Evolutionary conservation across 2,329 filamentous ascomycete genomes (phyloP), one percentile per base, ranked within the genome.

Genomic region (Paracorniculantispora psalliotae): DNA sequence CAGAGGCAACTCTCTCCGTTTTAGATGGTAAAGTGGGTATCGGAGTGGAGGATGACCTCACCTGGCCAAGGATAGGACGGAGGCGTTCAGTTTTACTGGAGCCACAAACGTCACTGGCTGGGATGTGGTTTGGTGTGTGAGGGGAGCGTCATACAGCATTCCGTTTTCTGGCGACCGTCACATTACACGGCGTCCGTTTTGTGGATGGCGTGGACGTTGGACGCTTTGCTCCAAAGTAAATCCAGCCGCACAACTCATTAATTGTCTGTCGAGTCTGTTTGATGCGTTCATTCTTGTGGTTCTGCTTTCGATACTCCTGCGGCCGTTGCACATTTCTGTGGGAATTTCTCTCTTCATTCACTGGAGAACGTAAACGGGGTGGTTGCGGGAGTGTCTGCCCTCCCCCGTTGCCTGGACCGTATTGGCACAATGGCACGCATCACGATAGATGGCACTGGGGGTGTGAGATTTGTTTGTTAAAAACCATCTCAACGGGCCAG

Each of bases 11-110:
- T 30, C 15, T 4, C 35, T 57, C 46, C 55, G 55, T 57, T 57
- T 44, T 44, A 57, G 37, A 57, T 57, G 46, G 46, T 50, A n/a
- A 35, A 21, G 55, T 57, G 55, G 55, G 21, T 23, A 25, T 8
- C 15, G 25, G 35, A 50, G 33, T 3, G 26, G 12, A 4, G 8
- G 33, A 44, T 57, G 55, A 51, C 55, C 55, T 57, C 55, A 57
- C 39, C 39, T 25, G 55, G 7, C 17, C 25, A 12, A 35, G 12
- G 2, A 13, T 17, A 37, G 33, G n/a, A n/a, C 51, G 7, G 39
- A 19, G 13, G 19, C 51, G 25, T 25, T 44, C 37, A 54, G 35
- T 44, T 44, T 6, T 44, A 19, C 19, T 19, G 51, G 51, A 19
- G 30, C 51, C 26, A 28, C 21, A 39, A 52, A 41, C 49, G 49